Evolutionary conservation across 2,329 filamentous ascomycete species (phyloP).

Genomic region (Emergomyces pasteurianus): DNA sequence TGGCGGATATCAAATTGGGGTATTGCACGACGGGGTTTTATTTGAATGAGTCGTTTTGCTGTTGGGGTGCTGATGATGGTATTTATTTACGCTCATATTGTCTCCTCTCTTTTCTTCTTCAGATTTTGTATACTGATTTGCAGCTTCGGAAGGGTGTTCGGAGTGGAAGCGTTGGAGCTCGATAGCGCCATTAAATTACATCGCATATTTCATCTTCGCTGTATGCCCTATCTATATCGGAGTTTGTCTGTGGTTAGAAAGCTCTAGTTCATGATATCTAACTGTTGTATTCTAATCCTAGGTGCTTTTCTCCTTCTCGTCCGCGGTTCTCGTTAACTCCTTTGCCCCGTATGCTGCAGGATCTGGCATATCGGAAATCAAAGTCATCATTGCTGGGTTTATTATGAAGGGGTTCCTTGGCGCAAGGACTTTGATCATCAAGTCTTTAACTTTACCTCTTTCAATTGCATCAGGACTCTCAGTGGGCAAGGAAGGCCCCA

Average conservation of each 20-base stretch:
- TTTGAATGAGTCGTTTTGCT: constrained; percentile 94
- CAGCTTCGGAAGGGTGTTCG: constrained; percentile 49
- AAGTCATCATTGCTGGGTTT: constrained; percentile 96
- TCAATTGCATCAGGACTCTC: constrained; percentile 90
- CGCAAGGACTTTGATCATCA: constrained; percentile 83
- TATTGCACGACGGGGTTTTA: constrained; percentile 94
- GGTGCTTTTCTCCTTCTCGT: constrained; percentile 68
- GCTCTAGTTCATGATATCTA: background rate
- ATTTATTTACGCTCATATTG: constrained; percentile 12
- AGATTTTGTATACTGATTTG: constrained; percentile 3
- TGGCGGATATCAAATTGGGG: constrained; percentile 91
- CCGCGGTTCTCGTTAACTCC: constrained; percentile 72
- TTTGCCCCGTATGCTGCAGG: constrained; percentile 95
- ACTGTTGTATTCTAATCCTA: constrained; percentile 20
- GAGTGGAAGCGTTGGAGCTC: constrained; percentile 87
- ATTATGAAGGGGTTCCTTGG: constrained; percentile 98
- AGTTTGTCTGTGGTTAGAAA: background rate
- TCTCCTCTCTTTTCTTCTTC: background rate
- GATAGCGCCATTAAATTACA: constrained; percentile 66
- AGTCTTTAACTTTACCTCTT: constrained; percentile 79
- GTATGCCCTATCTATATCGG: constrained; percentile 33
- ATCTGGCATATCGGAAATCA: constrained; percentile 96
- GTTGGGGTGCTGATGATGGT: constrained; percentile 88
- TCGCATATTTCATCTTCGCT: constrained; percentile 78
- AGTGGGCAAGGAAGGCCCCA: constrained; percentile 93